These are phyloP conservation scores for Aspergillus pseudonomiae DNA, from an alignment of 2,329 filamentous ascomycete species.

Conservation along the genomic window DNA sequence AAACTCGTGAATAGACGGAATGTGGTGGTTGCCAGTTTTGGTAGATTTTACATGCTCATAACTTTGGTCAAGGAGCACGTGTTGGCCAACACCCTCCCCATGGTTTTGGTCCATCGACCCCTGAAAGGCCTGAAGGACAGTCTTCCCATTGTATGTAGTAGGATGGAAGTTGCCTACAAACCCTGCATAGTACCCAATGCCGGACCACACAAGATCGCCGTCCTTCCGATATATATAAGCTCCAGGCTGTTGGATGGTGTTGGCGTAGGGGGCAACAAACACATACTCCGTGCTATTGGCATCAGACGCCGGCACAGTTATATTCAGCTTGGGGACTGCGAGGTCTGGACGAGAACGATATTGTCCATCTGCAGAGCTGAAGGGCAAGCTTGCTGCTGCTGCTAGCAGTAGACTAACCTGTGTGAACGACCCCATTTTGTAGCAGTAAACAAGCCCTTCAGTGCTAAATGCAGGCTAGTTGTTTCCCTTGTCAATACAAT, in stretches of 20 bases:
- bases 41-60: conserved; percentile 57
- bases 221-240: conserved; percentile 57
- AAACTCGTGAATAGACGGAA: not conserved
- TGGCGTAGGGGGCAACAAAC: conserved; percentile 34
- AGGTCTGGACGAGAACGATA: conserved; percentile 13
- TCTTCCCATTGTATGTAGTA: conserved; percentile 48
- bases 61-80: conserved; percentile 53
- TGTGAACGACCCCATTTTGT: not conserved
- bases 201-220: conserved; percentile 59
- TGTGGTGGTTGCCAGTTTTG: conserved; percentile 33
- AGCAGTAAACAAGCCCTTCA: not conserved
- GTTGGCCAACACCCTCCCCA: conserved; percentile 55
- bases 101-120: conserved; percentile 52
- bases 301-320: conserved; percentile 32
- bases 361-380: not conserved
- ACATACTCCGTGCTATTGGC: conserved; percentile 32
- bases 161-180: conserved; percentile 56
- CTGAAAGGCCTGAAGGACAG: conserved; percentile 56
- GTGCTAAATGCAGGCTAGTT: not conserved
- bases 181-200: conserved; percentile 52
- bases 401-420: not conserved
- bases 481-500: accelerated
- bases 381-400: not conserved
- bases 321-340: conserved; percentile 17
- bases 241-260: conserved; percentile 49